These are phyloP conservation scores for Cladobotryum mycophilum DNA, from an alignment of 2,329 filamentous ascomycete genomes.

Conservation along the genomic window DNA sequence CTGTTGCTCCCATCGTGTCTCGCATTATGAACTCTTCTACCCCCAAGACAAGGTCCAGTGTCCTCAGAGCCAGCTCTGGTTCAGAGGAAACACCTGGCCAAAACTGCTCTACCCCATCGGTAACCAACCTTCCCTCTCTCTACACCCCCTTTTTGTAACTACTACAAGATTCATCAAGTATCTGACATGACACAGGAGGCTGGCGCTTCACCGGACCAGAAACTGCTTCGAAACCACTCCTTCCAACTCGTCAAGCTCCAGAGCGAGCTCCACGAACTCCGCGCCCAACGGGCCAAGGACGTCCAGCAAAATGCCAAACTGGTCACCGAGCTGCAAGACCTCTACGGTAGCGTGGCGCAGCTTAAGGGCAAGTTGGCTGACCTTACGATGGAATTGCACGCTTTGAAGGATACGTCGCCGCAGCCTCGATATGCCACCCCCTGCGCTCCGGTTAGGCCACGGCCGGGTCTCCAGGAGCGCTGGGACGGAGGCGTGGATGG, in stretches of 20 bases:
- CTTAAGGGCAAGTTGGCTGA: conserved; percentile 13
- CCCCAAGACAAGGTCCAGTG: too few relatives aligned
- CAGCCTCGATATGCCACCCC: background rate
- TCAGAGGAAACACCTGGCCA: too few relatives aligned
- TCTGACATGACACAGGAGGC: too few relatives aligned
- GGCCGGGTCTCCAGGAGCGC: background rate
- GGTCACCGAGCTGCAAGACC: background rate
- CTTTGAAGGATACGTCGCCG: background rate
- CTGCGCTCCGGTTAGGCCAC: background rate
- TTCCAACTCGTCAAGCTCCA: conserved; percentile 15
- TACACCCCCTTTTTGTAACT: too few relatives aligned
- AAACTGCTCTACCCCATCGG: too few relatives aligned
- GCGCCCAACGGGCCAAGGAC: background rate
- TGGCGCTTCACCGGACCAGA: background rate
- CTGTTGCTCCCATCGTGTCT: too few relatives aligned
- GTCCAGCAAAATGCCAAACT: background rate
- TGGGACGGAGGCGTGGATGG: background rate
- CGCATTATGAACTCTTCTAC: too few relatives aligned
- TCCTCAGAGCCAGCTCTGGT: too few relatives aligned
- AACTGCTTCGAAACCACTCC: conserved; percentile 6
- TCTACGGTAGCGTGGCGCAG: conserved; percentile 5
- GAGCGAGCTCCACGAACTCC: conserved; percentile 7
- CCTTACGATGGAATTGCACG: conserved; percentile 4
- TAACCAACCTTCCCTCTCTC: too few relatives aligned
- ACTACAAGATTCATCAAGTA: too few relatives aligned